Evolutionary conservation across 2,329 filamentous ascomycete genomes (phyloP).

Genomic region (Beauveria brongniartii): DNA sequence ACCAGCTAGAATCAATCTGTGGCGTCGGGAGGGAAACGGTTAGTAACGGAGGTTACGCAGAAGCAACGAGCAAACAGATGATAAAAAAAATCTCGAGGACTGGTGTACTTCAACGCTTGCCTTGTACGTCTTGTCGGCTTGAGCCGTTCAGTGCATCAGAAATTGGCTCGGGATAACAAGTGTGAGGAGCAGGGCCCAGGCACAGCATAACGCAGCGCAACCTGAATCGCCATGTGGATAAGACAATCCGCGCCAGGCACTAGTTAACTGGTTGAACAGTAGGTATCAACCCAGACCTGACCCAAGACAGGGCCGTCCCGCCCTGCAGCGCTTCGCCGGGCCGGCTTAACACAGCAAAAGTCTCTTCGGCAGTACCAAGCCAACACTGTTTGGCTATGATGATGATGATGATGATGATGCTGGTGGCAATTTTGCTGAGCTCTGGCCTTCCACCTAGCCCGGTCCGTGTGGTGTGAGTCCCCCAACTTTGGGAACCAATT

Average conservation of each 20-base stretch:
- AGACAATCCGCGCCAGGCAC: neutral
- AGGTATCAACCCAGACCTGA: neutral
- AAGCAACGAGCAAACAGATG: neutral
- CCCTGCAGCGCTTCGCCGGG: neutral
- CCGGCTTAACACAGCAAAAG: neutral
- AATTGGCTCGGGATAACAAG: neutral
- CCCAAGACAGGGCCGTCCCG: constrained; percentile 9
- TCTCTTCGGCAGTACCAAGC: neutral
- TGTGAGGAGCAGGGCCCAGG: neutral
- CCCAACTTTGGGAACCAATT: neutral
- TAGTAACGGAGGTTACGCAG: neutral
- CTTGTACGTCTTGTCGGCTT: neutral
- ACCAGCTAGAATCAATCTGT: neutral
- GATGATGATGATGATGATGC: too few relatives aligned
- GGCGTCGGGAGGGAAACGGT: neutral
- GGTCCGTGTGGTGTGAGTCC: neutral
- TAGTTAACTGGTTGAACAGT: neutral
- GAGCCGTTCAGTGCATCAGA: neutral
- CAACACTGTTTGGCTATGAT: neutral
- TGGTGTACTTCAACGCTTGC: neutral
- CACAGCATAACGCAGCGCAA: neutral
- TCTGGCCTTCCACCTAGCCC: neutral
- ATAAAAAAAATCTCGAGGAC: neutral
- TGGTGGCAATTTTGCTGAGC: neutral
- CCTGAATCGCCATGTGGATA: constrained; percentile 9